These are phyloP conservation scores for Russula ochroleuca DNA, from an alignment of 768 basidiomycete species.

Conservation along the genomic window DNA sequence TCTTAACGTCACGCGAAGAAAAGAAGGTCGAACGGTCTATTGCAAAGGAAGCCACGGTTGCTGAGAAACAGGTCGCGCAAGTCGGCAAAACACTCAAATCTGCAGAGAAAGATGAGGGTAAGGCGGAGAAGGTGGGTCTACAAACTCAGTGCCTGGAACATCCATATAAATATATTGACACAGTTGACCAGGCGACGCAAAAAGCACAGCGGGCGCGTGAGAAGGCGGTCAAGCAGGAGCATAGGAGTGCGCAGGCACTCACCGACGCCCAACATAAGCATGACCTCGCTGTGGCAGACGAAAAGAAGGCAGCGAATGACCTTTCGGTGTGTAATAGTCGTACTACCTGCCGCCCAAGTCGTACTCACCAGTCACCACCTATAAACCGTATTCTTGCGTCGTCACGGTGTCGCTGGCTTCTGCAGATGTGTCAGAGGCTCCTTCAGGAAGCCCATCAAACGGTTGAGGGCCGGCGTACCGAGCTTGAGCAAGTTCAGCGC, in stretches of 20 bases:
- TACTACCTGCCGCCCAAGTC: neutral
- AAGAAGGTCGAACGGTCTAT: slow-evolving; percentile 44
- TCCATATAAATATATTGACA: neutral
- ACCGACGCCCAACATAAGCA: slow-evolving; percentile 52
- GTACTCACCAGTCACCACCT: neutral
- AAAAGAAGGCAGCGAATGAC: slow-evolving; percentile 43
- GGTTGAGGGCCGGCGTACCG: slow-evolving; percentile 29
- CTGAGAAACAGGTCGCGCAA: slow-evolving; percentile 30
- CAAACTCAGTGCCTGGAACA: neutral
- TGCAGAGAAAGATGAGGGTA: slow-evolving; percentile 49
- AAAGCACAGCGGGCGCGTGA: slow-evolving; percentile 46
- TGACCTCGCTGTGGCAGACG: slow-evolving; percentile 43
- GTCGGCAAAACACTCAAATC: slow-evolving; percentile 45
- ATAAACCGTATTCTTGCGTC: neutral
- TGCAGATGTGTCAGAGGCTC: slow-evolving; percentile 32
- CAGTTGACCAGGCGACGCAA: slow-evolving; percentile 37
- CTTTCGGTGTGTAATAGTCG: slow-evolving; percentile 37
- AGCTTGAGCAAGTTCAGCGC: slow-evolving; percentile 31
- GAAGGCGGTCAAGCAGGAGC: slow-evolving; percentile 50
- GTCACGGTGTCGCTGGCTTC: neutral
- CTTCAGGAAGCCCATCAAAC: slow-evolving; percentile 30
- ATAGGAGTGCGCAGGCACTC: slow-evolving; percentile 46
- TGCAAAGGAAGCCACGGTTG: slow-evolving; percentile 48
- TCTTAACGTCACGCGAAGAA: neutral
- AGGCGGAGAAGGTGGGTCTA: slow-evolving; percentile 46